Base-by-base conservation (phyloP, 2,329 filamentous ascomycete species). In the Xylariomycetidae sp. region DNA sequence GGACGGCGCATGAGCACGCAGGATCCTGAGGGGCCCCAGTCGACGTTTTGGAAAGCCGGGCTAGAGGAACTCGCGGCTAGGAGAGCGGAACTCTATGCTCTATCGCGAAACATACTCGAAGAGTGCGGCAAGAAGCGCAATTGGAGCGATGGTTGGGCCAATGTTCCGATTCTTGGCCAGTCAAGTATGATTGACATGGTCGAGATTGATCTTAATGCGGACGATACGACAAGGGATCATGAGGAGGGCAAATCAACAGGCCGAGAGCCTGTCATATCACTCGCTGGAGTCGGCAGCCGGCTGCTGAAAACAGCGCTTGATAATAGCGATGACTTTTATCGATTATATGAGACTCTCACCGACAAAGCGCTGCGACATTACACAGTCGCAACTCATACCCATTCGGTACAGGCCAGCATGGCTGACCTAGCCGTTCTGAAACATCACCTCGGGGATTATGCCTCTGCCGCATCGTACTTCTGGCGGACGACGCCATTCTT, bases 371-470 rank as follows among this genome's bases (percentile, higher is more conserved):
- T 94, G 36, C 83, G 85, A 2, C 85, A 95, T 53, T 94, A 86
- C 55, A 80, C 80, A 11, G 77, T 88, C 4, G 88, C 89, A 4
- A 84, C 81, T 35, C 84, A 90, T 43, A 71, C 70, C 1, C 83
- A 94, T 48, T 85, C 87, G 6, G 81, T 85, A 1, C 81, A 94
- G 47, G 74, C 80, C 14, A 80, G 82, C 40, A 77, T 89, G 57
- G 84, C 87, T 8, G 92, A 98, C 58, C 72, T 97, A 28, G 92
- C 88, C 2, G 74, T 92, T 5, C 66, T 96, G 31, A 89, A 90
- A 50, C 92, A 82, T 47, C 77, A 85, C 39, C 68, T 85, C 3
- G 74, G 76, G 15, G 85, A 97, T 45, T 89, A 81, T 52, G 68
- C 66, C 3, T 73, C 78, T 2, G 89, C 92, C 1, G 80, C 85